Evolutionary conservation across 164 flowering plant genomes (phyloP).

Genomic region (Aristolochia californica): DNA sequence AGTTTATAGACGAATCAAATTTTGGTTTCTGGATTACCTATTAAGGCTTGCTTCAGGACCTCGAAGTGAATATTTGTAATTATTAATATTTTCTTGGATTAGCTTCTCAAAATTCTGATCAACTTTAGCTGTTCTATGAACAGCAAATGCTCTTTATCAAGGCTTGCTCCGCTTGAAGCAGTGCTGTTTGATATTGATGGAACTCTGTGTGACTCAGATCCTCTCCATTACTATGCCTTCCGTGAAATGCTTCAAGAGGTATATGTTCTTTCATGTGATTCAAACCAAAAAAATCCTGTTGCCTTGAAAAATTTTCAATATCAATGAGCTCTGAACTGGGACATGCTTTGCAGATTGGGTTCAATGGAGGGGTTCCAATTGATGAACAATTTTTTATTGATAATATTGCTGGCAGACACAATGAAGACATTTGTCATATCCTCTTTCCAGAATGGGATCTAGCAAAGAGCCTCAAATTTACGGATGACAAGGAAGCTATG

Average conservation of each 20-base stretch:
- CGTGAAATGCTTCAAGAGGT: conserved; percentile 87
- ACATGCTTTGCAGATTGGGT: conserved; percentile 49
- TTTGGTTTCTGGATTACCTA: too few species aligned
- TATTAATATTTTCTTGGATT: too few species aligned
- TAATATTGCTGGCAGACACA: conserved; percentile 65
- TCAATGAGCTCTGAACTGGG: too few species aligned
- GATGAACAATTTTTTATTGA: conserved; percentile 54
- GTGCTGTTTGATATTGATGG: conserved; percentile 90
- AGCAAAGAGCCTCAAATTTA: conserved; percentile 41
- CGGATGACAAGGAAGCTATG: conserved; percentile 77
- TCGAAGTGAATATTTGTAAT: too few species aligned
- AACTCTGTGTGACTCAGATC: conserved; percentile 95
- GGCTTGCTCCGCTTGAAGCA: conserved; percentile 72
- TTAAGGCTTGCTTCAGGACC: too few species aligned
- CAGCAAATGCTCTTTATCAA: conserved; percentile 42
- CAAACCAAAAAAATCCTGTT: too few species aligned
- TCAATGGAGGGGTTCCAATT: conserved; percentile 77
- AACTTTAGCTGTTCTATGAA: neutral
- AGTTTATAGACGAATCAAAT: too few species aligned
- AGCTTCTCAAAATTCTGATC: too few species aligned
- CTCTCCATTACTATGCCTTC: conserved; percentile 64
- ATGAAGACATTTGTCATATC: conserved; percentile 36
- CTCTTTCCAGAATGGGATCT: conserved; percentile 84
- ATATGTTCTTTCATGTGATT: neutral
- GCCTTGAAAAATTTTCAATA: too few species aligned